phyloP scores from a whole-genome alignment of 2,329 filamentous ascomycete genomes.

The Stenocarpella maydis region DNA sequence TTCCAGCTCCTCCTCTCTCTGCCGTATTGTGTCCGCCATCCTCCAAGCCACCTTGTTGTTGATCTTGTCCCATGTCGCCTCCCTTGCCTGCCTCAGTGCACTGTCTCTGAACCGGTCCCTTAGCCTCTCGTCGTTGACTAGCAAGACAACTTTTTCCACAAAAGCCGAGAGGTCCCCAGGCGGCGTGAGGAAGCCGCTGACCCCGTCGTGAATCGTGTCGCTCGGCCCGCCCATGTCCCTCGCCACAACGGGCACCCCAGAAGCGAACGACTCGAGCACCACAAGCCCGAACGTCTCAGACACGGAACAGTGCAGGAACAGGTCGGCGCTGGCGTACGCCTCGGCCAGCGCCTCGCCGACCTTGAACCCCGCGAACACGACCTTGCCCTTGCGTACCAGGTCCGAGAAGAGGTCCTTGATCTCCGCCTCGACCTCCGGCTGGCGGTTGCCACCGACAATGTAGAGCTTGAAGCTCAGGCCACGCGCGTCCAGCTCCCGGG shows the following conservation, averaged over 20 bases:
- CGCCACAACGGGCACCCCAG: constrained; percentile 73
- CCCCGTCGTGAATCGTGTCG: constrained; percentile 68
- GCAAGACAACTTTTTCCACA: constrained; percentile 58
- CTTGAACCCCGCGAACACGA: constrained; percentile 73
- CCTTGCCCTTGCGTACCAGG: constrained; percentile 57
- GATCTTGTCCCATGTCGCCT: constrained; percentile 76
- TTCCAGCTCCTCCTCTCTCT: constrained; percentile 49
- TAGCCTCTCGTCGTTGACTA: constrained; percentile 55
- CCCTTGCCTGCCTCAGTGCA: constrained; percentile 64
- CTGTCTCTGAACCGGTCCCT: constrained; percentile 55
- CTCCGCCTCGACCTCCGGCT: constrained; percentile 67
- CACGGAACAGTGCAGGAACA: constrained; percentile 77
- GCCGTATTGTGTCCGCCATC: constrained; percentile 62
- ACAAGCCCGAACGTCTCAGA: constrained; percentile 78
- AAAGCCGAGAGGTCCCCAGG: constrained; percentile 68
- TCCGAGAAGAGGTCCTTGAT: constrained; percentile 67
- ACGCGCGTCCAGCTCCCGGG: constrained; percentile 60
- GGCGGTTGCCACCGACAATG: constrained; percentile 74
- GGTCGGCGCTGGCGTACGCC: constrained; percentile 72
- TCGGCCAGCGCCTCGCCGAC: constrained; percentile 67
- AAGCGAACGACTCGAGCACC: constrained; percentile 76
- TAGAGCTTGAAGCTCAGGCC: constrained; percentile 69
- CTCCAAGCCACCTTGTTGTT: constrained; percentile 74
- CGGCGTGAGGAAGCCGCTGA: constrained; percentile 67
- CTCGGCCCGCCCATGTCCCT: constrained; percentile 75